A percentile compares a stretch with the other conserved stretches of the same genome.
Evolutionary conservation across 2,329 filamentous ascomycete genomes (phyloP).

Genomic region (Zymoseptoria pseudotritici): DNA sequence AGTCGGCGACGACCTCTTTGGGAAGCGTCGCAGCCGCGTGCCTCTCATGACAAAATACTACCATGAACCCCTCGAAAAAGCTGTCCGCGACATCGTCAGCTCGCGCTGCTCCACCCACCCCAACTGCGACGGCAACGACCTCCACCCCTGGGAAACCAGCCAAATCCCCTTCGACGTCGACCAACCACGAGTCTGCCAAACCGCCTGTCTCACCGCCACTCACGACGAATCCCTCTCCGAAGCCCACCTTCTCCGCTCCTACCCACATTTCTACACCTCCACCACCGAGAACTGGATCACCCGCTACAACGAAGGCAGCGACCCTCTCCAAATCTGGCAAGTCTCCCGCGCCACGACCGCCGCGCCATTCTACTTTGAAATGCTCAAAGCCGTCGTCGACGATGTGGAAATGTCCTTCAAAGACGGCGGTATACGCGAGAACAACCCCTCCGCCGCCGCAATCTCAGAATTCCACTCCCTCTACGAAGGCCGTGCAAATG

Average conservation of each 20-base stretch:
- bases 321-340: slow-evolving; percentile 44
- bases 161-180: slow-evolving; percentile 25
- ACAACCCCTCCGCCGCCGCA: slow-evolving; percentile 43
- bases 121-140: slow-evolving; percentile 38
- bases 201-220: slow-evolving; percentile 43
- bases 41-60: slow-evolving; percentile 44
- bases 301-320: slow-evolving; percentile 41
- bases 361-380: slow-evolving; percentile 47
- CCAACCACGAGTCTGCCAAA: slow-evolving; percentile 29
- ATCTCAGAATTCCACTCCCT: slow-evolving; percentile 42
- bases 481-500: slow-evolving; percentile 34
- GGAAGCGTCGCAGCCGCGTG: slow-evolving; percentile 36
- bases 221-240: slow-evolving; percentile 41
- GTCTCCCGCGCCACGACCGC: slow-evolving; percentile 47
- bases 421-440: slow-evolving; percentile 45
- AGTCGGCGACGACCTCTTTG: slow-evolving; percentile 44
- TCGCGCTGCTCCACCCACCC: slow-evolving; percentile 38
- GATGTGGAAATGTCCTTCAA: slow-evolving; percentile 38
- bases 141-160: slow-evolving; percentile 36
- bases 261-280: slow-evolving; percentile 39
- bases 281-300: slow-evolving; percentile 36
- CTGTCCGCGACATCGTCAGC: slow-evolving; percentile 39
- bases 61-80: slow-evolving; percentile 42
- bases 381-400: slow-evolving; percentile 40
- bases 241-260: slow-evolving; percentile 43